Conservation (phyloP, 139 green algal species). For the Chara braunii region DNA sequence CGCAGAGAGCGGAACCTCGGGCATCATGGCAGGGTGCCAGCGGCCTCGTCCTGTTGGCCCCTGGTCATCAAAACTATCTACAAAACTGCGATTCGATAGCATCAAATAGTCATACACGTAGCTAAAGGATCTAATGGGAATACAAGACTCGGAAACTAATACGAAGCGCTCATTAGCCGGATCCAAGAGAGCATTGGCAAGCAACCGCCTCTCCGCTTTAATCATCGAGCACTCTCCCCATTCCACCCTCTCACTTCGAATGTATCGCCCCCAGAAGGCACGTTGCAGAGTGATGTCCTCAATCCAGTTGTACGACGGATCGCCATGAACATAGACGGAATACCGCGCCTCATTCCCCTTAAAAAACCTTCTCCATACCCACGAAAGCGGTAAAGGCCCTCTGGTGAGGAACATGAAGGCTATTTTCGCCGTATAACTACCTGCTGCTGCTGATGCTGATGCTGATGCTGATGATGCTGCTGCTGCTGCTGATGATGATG, state of each 20-base stretch:
- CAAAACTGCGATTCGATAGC: constrained; percentile 5
- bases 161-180: constrained; percentile 34
- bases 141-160: constrained; percentile 30
- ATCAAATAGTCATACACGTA: constrained; percentile 31
- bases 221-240: constrained; percentile 37
- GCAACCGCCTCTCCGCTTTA: constrained; percentile 23
- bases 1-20: background rate
- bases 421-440: too few relatives aligned
- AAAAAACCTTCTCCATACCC: background rate
- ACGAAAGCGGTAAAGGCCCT: background rate
- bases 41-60: background rate
- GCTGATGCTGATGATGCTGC: too few relatives aligned
- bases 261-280: too few relatives aligned
- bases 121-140: constrained; percentile 27
- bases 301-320: background rate
- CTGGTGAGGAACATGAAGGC: background rate
- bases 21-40: background rate
- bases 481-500: too few relatives aligned
- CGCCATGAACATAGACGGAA: background rate
- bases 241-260: constrained; percentile 23
- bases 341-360: background rate
- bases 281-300: background rate
- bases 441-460: too few relatives aligned
- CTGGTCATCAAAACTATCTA: constrained; percentile 3
- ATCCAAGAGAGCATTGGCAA: constrained; percentile 33